Evolutionary conservation across 2,329 filamentous ascomycete species (phyloP).

Genomic region (Colletotrichum sp.): DNA sequence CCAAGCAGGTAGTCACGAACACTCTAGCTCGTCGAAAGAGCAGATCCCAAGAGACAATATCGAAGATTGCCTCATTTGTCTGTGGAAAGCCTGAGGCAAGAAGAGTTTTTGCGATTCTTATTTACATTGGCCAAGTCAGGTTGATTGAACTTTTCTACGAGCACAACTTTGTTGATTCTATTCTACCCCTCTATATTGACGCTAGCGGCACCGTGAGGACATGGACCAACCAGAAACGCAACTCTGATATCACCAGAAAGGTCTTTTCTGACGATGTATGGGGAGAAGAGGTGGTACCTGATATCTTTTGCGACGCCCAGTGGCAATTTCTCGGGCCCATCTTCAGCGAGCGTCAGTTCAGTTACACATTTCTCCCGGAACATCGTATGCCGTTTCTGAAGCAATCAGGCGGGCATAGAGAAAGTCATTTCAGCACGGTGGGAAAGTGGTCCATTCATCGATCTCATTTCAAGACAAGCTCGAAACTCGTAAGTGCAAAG

Average conservation of each 20-base stretch:
- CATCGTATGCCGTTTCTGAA: not conserved
- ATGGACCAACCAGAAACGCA: too few species aligned
- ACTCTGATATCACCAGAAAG: too few species aligned
- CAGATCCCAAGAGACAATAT: fast-evolving
- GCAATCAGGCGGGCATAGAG: not conserved
- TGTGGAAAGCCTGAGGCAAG: not conserved
- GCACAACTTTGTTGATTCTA: not conserved
- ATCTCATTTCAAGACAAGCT: not conserved
- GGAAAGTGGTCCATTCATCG: not conserved
- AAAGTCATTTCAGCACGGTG: not conserved
- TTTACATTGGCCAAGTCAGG: fast-evolving
- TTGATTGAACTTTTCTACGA: not conserved
- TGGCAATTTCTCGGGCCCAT: not conserved
- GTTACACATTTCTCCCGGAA: not conserved
- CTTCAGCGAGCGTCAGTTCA: not conserved
- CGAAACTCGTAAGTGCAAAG: not conserved
- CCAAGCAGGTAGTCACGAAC: not conserved
- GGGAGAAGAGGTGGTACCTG: too few species aligned
- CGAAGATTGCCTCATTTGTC: not conserved
- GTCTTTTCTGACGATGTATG: too few species aligned
- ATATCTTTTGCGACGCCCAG: not conserved
- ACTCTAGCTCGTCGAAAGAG: not conserved
- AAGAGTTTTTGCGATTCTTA: not conserved
- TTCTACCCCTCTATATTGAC: not conserved
- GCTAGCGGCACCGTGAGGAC: not conserved